These are phyloP conservation scores for Boletus bicolor DNA, from an alignment of 768 basidiomycete genomes.

Conservation along the genomic window DNA sequence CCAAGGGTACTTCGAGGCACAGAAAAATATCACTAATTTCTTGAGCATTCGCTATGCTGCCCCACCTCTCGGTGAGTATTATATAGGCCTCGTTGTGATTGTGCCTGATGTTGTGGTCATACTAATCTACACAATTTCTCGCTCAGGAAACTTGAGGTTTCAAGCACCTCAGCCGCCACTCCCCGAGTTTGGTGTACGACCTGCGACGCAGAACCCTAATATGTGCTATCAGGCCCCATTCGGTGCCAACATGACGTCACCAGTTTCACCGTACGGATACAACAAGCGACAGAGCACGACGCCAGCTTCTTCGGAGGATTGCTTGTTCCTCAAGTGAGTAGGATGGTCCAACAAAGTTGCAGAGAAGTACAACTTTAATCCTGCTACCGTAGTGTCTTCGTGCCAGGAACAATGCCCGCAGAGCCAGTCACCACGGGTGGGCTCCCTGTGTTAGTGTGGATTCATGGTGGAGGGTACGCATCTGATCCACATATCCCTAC, in stretches of 20 bases:
- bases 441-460: constrained; percentile 35
- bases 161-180: constrained; percentile 28
- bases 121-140: not conserved
- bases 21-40: constrained; percentile 23
- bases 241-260: constrained; percentile 8
- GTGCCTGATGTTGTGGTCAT: not conserved
- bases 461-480: constrained; percentile 37
- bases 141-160: constrained; percentile 25
- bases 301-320: constrained; percentile 29
- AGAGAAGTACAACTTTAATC: too few species aligned
- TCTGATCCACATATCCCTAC: not conserved
- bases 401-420: constrained; percentile 4
- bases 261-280: not conserved
- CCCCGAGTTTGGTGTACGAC: constrained; percentile 17
- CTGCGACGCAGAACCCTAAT: constrained; percentile 25
- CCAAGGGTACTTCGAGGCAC: constrained; percentile 20
- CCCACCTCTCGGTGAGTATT: constrained; percentile 40
- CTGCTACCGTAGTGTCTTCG: constrained; percentile 7
- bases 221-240: constrained; percentile 22
- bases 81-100: not conserved
- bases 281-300: constrained; percentile 10
- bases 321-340: constrained; percentile 26
- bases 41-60: constrained; percentile 44
- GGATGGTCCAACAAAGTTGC: not conserved
- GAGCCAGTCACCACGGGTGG: not conserved